phyloP scores from a whole-genome alignment of 345 rosid genomes.

The Citrus reticulata region DNA sequence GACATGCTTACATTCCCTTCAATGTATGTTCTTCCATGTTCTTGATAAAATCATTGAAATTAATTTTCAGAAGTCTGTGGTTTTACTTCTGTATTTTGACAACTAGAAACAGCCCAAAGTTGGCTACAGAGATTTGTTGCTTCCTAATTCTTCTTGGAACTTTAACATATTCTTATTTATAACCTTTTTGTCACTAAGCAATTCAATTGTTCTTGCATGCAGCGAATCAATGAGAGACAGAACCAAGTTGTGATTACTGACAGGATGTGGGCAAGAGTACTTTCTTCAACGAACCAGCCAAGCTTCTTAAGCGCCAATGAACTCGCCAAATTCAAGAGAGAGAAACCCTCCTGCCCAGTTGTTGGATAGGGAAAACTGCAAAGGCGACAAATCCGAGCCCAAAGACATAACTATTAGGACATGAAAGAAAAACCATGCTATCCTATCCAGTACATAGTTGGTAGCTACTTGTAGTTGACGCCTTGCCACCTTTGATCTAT shows the following conservation, averaged over 20 bases:
- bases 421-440: background rate
- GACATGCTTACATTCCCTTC: constrained; percentile 79
- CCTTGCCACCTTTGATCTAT: background rate
- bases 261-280: constrained; percentile 86
- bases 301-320: constrained; percentile 48
- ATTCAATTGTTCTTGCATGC: constrained; percentile 13
- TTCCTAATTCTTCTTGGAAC: background rate
- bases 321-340: constrained; percentile 8
- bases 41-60: background rate
- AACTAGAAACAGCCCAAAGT: background rate
- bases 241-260: constrained; percentile 77
- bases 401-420: background rate
- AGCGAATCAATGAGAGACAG: constrained; percentile 61
- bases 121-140: background rate
- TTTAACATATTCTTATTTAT: background rate
- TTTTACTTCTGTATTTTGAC: background rate
- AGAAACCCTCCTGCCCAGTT: constrained; percentile 12
- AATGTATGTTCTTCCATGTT: constrained; percentile 34
- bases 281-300: constrained; percentile 77
- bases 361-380: constrained; percentile 13
- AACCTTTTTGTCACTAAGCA: background rate
- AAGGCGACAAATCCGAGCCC: background rate
- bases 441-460: too few relatives aligned
- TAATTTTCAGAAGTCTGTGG: background rate
- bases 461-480: background rate